Base-by-base conservation (phyloP, 208 protist species). In the Acanthamoeba castellanii region DNA sequence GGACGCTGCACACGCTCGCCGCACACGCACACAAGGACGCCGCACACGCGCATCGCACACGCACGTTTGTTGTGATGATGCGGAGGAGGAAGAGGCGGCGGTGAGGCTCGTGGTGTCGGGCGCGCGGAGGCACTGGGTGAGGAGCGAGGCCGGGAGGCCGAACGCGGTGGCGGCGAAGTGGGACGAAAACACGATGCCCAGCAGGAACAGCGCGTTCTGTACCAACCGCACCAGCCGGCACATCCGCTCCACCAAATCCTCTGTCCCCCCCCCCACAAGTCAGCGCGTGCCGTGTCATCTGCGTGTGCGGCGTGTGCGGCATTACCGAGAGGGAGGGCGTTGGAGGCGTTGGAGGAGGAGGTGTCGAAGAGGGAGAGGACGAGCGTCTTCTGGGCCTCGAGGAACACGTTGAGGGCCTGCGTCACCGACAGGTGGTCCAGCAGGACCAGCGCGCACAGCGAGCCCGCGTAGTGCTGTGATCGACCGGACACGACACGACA, bases 391-490 rank as follows among this genome's bases (percentile, higher is more conserved):
- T 85, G 76, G n/a, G 76, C 32, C 14, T 85, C 45, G 25, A 85
- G 76, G n/a, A 85, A 85, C 34, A 55, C 45, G 42, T 57, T 85
- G 45, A 85, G 45, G 76, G 76, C 30, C 20, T 85, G 42, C n/a
- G 32, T 85, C 9, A 55, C 42, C 20, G 76, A 55, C 20, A 85
- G 42, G n/a, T 16, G 42, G 45, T 55, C 76, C 76, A 85, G n/a
- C 42, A 85, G 42, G 34, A 85, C 45, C 11, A 85, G 76, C 32
- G 76, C 11, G 76, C 76, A 85, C 16, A 85, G 76, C 42, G 76
- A 45, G 11, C 76, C 76, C 20, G 76, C 76, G n/a, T 85, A 85
- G 45, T 85, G 76, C 76, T 85, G 66, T n/a, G n/a, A n/a, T 27
- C 16, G 11, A 57, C 52, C 52, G 8, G 22, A 7, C 25, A 7